Evolutionary conservation across 768 basidiomycete species (phyloP).

Genomic region (Tulasnella sp.): DNA sequence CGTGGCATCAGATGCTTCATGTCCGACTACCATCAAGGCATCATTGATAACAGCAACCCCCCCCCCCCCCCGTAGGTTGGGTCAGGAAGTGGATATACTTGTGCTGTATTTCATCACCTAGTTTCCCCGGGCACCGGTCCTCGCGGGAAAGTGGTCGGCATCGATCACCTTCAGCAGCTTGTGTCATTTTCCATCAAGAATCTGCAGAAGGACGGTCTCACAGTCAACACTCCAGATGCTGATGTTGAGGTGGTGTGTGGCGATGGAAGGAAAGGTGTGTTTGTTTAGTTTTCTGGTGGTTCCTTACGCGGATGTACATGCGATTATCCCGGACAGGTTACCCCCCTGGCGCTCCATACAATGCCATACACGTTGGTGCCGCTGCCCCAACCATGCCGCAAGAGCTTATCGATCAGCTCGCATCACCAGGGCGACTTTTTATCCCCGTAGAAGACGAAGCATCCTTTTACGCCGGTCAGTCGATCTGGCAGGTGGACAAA

Average conservation of each 20-base stretch:
- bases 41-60: no score
- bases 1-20: no score
- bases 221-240: constrained; percentile 26
- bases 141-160: constrained; percentile 66
- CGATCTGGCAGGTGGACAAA: constrained; percentile 74
- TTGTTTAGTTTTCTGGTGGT: background rate
- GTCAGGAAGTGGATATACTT: constrained; percentile 77
- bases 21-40: no score
- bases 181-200: constrained; percentile 62
- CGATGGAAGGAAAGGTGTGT: constrained; percentile 66
- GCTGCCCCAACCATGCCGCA: constrained; percentile 68
- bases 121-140: constrained; percentile 29
- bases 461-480: constrained; percentile 29
- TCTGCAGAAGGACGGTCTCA: constrained; percentile 54
- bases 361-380: constrained; percentile 90
- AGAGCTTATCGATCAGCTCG: constrained; percentile 66
- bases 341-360: constrained; percentile 39
- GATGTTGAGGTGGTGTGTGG: constrained; percentile 52
- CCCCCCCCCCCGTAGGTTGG: no score
- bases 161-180: constrained; percentile 82
- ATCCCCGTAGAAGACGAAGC: constrained; percentile 66
- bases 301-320: background rate
- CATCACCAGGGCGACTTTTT: constrained; percentile 73
- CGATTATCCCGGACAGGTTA: constrained; percentile 29
- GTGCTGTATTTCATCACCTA: constrained; percentile 72